Evolutionary conservation across 1,139 yeast genomes (phyloP), one percentile per base, ranked within the genome.

Genomic region (Geotrichum klebahnii): DNA sequence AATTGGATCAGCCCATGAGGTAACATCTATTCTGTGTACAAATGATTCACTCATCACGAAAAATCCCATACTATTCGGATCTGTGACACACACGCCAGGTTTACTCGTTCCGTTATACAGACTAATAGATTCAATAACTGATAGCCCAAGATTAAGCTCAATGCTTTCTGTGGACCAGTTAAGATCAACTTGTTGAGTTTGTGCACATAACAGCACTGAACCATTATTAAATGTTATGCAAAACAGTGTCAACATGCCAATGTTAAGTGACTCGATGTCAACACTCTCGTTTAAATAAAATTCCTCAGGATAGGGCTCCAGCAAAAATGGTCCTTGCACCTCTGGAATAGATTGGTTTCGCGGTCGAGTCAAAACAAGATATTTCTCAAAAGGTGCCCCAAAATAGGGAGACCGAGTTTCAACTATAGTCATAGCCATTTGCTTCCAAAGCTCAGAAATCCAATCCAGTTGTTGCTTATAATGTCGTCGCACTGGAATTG

Each of bases 261-360:
- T 57, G n/a, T 65, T 66, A 10, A 67, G 29, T 10, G 61, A 51
- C 3, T 55, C 46, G 14, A 74, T 57, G 46, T 72, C 74, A 16
- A 61, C 56, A 1, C 76, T 75, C 3, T 68, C 68, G n/a, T 67
- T 69, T 2, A 64, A 67, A 59, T 80, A 79, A 10, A 79, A 60
- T 19, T 60, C 63, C 4, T 70, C 71, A 1, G 82, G 83, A 55
- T 71, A 81, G 1, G 84, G 82, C 22, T 67, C 61, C 8, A 79
- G 66, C 0, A 69, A 56, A 48, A 77, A 68, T 0, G 85, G 83
- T 1, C 85, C 85, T 57, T 77, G 81, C 1, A 73, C 54, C 14
- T 50, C 50, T 16, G 51, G 56, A 14, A 33, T 24, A 22, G 43
- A 35, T 17, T 34, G 39, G 10, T 34, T 26, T 2, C 48, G 55